Conservation (phyloP, 2,329 filamentous ascomycete species). For the Fusarium nurragi region DNA sequence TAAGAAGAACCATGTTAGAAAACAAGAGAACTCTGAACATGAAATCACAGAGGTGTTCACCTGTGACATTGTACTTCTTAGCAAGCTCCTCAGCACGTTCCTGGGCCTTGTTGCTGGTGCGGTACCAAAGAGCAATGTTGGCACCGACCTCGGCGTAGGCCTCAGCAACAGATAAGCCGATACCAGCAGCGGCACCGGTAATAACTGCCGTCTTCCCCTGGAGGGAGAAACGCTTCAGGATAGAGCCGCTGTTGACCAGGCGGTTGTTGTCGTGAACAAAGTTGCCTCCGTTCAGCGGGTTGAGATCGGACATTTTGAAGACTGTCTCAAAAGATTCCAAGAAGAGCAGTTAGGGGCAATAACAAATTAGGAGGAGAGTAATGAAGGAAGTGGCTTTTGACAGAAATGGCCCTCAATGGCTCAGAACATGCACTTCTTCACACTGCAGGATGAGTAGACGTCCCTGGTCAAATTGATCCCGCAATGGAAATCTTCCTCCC, state of each 20-base stretch:
- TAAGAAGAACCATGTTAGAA: constrained; percentile 45
- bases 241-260: constrained; percentile 38
- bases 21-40: constrained; percentile 2
- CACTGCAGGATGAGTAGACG: constrained; percentile 2
- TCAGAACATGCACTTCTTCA: constrained; percentile 14
- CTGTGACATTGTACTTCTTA: constrained; percentile 70
- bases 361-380: neutral
- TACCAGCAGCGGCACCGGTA: constrained; percentile 70
- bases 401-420: neutral
- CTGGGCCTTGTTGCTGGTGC: constrained; percentile 68
- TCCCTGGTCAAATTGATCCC: constrained; percentile 9
- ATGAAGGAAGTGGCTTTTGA: neutral
- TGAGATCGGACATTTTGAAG: constrained; percentile 33
- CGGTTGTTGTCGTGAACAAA: constrained; percentile 40
- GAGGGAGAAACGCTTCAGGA: constrained; percentile 63
- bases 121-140: constrained; percentile 75
- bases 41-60: constrained; percentile 51
- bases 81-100: constrained; percentile 69
- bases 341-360: neutral
- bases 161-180: constrained; percentile 69
- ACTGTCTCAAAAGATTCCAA: neutral
- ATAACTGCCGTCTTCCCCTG: constrained; percentile 74
- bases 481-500: neutral
- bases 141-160: constrained; percentile 72
- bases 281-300: constrained; percentile 41